phyloP scores from a whole-genome alignment of 176 grass and related monocot species.

The Hordeum marinum region DNA sequence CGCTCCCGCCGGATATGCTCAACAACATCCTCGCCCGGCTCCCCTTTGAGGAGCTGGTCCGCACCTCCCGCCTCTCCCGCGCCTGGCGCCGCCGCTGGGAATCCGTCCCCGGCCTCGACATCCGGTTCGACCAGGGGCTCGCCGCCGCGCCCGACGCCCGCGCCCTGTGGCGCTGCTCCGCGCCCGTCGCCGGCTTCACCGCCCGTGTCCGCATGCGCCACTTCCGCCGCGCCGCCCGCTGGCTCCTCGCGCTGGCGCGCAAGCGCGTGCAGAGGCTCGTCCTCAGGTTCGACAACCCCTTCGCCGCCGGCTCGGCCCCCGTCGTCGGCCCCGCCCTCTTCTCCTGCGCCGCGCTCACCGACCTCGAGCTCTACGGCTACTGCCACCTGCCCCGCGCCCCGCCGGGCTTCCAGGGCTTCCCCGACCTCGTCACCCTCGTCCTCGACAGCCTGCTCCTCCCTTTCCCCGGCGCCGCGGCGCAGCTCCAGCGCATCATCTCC shows the following conservation, averaged over 20 bases:
- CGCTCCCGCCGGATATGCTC: background rate
- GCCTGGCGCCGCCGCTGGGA: slow-evolving; percentile 6
- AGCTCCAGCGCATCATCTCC: background rate
- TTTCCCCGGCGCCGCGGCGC: background rate
- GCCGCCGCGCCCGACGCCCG: background rate
- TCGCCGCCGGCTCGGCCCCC: too few relatives aligned
- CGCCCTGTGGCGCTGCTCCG: background rate
- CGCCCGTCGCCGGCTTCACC: background rate
- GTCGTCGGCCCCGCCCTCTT: background rate
- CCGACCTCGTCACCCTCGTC: background rate
- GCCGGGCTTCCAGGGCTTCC: background rate
- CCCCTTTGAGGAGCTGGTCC: background rate
- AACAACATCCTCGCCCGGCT: background rate
- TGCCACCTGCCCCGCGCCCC: background rate
- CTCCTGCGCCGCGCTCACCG: background rate
- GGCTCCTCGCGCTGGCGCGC: background rate
- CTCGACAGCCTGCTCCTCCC: background rate
- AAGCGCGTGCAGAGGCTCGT: background rate
- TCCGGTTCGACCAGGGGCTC: background rate
- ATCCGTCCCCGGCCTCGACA: background rate
- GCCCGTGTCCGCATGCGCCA: background rate
- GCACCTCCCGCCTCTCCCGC: background rate
- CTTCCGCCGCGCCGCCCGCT: background rate
- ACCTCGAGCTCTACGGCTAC: background rate
- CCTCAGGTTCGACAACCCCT: background rate